Evolutionary conservation across 148 eudicot species (phyloP), one percentile per base, ranked within the genome.

Genomic region (Drosera capensis): DNA sequence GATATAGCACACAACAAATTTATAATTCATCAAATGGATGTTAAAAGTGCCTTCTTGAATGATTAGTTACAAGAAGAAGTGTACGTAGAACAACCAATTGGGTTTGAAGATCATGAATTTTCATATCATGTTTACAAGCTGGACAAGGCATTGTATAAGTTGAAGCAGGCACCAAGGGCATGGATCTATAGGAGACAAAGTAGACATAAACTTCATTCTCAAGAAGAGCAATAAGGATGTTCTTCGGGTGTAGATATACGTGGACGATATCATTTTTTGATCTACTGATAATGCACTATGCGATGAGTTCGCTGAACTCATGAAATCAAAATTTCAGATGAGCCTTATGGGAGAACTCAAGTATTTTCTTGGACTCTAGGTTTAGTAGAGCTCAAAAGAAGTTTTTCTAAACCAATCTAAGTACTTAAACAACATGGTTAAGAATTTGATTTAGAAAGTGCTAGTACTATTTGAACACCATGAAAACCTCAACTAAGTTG

Each of bases 1-100:
- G 2, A 16, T 13, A 1, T 40, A 28, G n/a, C 25, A 1, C 39
- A 28, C 21, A 23, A 21, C 4, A 25, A 18, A 4, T 47, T 47
- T 3, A 25, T 2, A 28, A 15, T 47, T 1, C 20, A 47, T 6
- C 51, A 47, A 1, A 47, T 49, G 15, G 53, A 49, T 30, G 6
- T 29, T 1, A 25, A 46, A 18, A 46, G 21, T 6, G 53, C 42
- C 21, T 49, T 31, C n/a, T n/a, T n/a, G n/a, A n/a, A n/a, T n/a
- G n/a, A n/a, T n/a, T n/a, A n/a, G n/a, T n/a, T n/a, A n/a, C n/a
- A n/a, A n/a, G n/a, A n/a, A n/a, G n/a, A n/a, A n/a, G n/a, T n/a
- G n/a, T n/a, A n/a, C n/a, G n/a, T n/a, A n/a, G n/a, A n/a, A n/a
- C n/a, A n/a, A n/a, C n/a, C n/a, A n/a, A n/a, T n/a, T n/a, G n/a